Evolutionary conservation across 495 filamentous ascomycete species (phyloP), one percentile per base, ranked within the genome.

Genomic region (Daldinia bambusicola): DNA sequence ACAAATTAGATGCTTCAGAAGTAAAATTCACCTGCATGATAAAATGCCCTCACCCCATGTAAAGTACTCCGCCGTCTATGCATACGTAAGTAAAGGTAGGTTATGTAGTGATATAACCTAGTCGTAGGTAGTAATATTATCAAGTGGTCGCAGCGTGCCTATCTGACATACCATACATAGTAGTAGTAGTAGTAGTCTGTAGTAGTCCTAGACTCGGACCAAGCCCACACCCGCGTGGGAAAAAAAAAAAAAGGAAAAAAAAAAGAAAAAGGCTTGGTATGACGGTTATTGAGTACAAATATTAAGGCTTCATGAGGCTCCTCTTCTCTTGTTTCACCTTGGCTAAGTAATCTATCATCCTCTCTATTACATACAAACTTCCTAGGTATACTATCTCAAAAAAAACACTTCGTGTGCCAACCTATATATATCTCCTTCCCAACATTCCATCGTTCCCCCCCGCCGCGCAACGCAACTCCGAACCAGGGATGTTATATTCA

Each of bases 21-120:
- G 56, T 7, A 9, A 53, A 51, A 40, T 65, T 73, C 70, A 69
- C 66, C 61, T 66, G 66, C 66, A 69, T 66, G 65, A 64, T 66
- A 69, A 64, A 26, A 72, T 72, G 60, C 38, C 64, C 64, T 68
- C 64, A 72, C 12, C 63, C 63, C 69, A 67, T 72, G 69, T 64
- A 26, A 1, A 26, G 1, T 26, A 68, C 55, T 64, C 20, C 43
- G 37, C 48, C 38, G 51, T 10, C 40, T 62, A 71, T 32, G n/a
- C n/a, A n/a, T n/a, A 52, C 26, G 1, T 18, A 48, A 48, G 43
- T 45, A 45, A n/a, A n/a, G n/a, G n/a, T n/a, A n/a, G n/a, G n/a
- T n/a, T 20, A n/a, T 45, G 14, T 48, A 48, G 18, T 34, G 4
- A 34, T 34, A 34, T 34, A 34, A 34, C 32, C n/a, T 18, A 48